Evolutionary conservation across 177 flowering plant species (phyloP), one percentile per base, ranked within the genome.

Genomic region (Telopea speciosissima): DNA sequence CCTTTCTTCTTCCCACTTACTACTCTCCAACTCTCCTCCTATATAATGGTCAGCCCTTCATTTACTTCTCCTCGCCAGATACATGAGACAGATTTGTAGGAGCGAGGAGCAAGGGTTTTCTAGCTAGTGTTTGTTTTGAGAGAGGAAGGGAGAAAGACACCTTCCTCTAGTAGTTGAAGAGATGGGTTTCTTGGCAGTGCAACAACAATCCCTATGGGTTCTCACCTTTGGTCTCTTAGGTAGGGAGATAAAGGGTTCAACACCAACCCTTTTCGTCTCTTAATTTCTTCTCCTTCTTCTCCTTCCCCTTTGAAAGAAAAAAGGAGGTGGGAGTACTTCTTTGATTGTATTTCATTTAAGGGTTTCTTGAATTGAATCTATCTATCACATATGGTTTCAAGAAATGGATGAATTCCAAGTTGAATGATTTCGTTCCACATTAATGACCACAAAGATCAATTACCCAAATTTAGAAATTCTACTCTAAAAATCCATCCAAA

Each of bases 151-250:
- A 52, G 58, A 52, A 21, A 52, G 58, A n/a, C n/a, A n/a, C n/a
- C 6, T 14, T 52, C 58, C 1, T 11, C 56, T 49, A 17, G 13
- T 11, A 3, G 56, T 31, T 2, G 33, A 36, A 65, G 78, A 72
- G 14, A 78, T 80, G 83, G n/a, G n/a, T n/a, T n/a, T n/a, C n/a
- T n/a, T n/a, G n/a, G n/a, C n/a, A n/a, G n/a, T n/a, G n/a, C n/a
- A n/a, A n/a, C n/a, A n/a, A n/a, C n/a, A n/a, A n/a, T n/a, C n/a
- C n/a, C n/a, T n/a, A n/a, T n/a, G n/a, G n/a, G n/a, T n/a, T n/a
- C n/a, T n/a, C n/a, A 33, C 49, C 54, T 85, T 85, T 75, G 88
- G 88, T 9, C 68, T 85, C 75, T 63, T 85, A 80, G 88, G 88
- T 85, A 81, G 58, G 14, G n/a, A 52, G 40, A 1, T 8, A 5